Percentiles rank a stretch among this genome's conserved stretches.
Conservation (phyloP, 306 rosid genomes). For the Ammopiptanthus mongolicus region DNA sequence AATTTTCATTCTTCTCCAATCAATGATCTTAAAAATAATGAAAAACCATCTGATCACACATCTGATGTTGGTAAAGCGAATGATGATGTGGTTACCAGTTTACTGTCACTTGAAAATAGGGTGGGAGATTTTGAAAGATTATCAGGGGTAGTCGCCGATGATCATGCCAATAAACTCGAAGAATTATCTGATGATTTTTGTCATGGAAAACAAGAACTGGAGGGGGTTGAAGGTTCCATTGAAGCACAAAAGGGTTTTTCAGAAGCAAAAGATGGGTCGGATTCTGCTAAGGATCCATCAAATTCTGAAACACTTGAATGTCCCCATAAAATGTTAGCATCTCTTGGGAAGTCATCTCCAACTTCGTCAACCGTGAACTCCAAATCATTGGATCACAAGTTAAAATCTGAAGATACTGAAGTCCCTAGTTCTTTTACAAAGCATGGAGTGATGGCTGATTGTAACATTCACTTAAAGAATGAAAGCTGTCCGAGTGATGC, state of each 20-base stretch:
- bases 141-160: constrained; percentile 42
- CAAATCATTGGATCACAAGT: constrained; percentile 34
- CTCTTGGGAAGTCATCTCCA: constrained; percentile 52
- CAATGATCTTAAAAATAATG: constrained; percentile 39
- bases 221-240: constrained; percentile 43
- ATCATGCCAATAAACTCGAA: constrained; percentile 39
- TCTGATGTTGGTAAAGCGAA: constrained; percentile 41
- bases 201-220: constrained; percentile 47
- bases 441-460: constrained; percentile 41
- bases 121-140: constrained; percentile 36
- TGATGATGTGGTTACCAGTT: constrained; percentile 32
- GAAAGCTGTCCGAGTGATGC: constrained; percentile 44
- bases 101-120: constrained; percentile 43
- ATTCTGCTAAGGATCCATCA: constrained; percentile 50
- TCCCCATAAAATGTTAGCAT: constrained; percentile 36
- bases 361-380: constrained; percentile 41
- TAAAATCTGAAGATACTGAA: constrained; percentile 49
- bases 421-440: constrained; percentile 37
- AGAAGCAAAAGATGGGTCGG: constrained; percentile 46
- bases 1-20: constrained; percentile 44
- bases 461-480: constrained; percentile 45
- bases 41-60: constrained; percentile 37
- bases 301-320: constrained; percentile 39
- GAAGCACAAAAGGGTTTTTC: constrained; percentile 38
- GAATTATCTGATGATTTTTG: constrained; percentile 38